Conservation (phyloP, 495 filamentous ascomycete species). For the Chaetomidium leptoderma region DNA sequence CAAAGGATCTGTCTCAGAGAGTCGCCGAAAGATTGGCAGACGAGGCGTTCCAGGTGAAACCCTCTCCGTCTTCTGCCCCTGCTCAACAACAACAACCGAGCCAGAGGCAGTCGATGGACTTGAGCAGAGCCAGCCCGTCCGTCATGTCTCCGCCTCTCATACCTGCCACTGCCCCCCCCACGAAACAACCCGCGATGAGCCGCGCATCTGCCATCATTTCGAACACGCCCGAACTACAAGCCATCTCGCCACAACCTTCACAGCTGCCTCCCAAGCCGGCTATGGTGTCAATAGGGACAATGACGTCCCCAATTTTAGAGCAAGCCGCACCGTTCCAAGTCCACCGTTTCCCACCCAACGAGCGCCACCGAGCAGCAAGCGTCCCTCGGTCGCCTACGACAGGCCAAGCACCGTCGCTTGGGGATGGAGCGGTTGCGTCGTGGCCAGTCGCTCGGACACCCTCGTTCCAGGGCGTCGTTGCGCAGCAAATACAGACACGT, state of each 20-base stretch:
- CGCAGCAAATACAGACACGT: slow-evolving; percentile 39
- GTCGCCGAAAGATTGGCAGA: slow-evolving; percentile 84
- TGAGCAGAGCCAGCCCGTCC: slow-evolving; percentile 26
- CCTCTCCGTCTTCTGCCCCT: slow-evolving; percentile 23
- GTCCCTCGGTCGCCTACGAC: slow-evolving; percentile 41
- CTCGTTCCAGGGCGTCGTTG: slow-evolving; percentile 44
- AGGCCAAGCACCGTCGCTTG: slow-evolving; percentile 31
- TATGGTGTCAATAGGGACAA: slow-evolving; percentile 93
- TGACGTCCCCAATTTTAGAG: slow-evolving; percentile 68
- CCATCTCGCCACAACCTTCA: slow-evolving; percentile 44
- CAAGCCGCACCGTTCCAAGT: slow-evolving; percentile 48
- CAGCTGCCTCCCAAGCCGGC: slow-evolving; percentile 55
- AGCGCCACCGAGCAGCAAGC: slow-evolving; percentile 56
- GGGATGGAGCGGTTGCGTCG: slow-evolving; percentile 24
- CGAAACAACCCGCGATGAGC: slow-evolving; percentile 42
- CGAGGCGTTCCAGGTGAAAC: slow-evolving; percentile 54
- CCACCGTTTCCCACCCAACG: slow-evolving; percentile 57
- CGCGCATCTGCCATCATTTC: slow-evolving; percentile 51
- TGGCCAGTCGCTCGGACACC: slow-evolving; percentile 34
- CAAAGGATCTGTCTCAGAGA: slow-evolving; percentile 63
- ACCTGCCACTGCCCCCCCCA: slow-evolving; percentile 37
- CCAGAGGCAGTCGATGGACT: slow-evolving; percentile 36
- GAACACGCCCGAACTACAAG: slow-evolving; percentile 50
- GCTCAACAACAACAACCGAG: slow-evolving; percentile 19
- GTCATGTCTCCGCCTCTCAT: slow-evolving; percentile 32